Evolutionary conservation across 2,329 filamentous ascomycete genomes (phyloP).

Genomic region (Celoporthe dispersa): DNA sequence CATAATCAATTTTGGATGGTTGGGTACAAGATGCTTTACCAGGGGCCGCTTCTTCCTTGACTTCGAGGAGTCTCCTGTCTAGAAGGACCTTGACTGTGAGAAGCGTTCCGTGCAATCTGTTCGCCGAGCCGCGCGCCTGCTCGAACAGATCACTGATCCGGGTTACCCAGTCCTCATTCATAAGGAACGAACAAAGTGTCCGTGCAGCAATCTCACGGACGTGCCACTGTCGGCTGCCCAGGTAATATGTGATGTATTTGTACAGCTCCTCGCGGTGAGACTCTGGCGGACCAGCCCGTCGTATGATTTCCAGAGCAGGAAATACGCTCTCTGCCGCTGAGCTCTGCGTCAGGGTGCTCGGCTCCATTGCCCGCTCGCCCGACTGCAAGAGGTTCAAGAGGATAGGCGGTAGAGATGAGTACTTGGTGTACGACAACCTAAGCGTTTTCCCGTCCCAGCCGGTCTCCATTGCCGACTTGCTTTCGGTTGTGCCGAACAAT

Average conservation of each 20-base stretch:
- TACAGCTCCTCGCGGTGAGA: constrained; percentile 59
- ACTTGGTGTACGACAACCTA: constrained; percentile 71
- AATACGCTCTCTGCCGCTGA: constrained; percentile 72
- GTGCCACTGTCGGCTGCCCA: constrained; percentile 76
- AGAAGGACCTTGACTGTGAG: constrained; percentile 61
- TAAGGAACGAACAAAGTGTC: constrained; percentile 67
- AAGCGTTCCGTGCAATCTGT: constrained; percentile 63
- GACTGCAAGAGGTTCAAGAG: constrained; percentile 65
- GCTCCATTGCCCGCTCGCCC: constrained; percentile 51
- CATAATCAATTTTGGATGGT: neutral
- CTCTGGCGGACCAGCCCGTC: constrained; percentile 70
- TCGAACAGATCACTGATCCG: constrained; percentile 45
- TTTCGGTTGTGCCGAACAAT: constrained; percentile 76
- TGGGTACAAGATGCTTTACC: constrained; percentile 9
- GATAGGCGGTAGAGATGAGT: constrained; percentile 66
- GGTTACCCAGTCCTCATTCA: constrained; percentile 54
- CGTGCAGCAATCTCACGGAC: constrained; percentile 80
- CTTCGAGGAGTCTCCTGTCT: constrained; percentile 52
- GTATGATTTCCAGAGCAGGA: constrained; percentile 80
- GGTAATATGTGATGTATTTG: constrained; percentile 62
- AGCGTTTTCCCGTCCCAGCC: constrained; percentile 68
- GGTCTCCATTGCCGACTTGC: constrained; percentile 62
- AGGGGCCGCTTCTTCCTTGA: constrained; percentile 6
- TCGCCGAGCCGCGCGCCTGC: constrained; percentile 45
- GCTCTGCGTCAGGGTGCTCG: constrained; percentile 35